Percentiles rank a stretch among this genome's conserved stretches.
These are phyloP conservation scores for Carex pumila DNA, from an alignment of 176 grass and related monocot genomes.

Conservation along the genomic window DNA sequence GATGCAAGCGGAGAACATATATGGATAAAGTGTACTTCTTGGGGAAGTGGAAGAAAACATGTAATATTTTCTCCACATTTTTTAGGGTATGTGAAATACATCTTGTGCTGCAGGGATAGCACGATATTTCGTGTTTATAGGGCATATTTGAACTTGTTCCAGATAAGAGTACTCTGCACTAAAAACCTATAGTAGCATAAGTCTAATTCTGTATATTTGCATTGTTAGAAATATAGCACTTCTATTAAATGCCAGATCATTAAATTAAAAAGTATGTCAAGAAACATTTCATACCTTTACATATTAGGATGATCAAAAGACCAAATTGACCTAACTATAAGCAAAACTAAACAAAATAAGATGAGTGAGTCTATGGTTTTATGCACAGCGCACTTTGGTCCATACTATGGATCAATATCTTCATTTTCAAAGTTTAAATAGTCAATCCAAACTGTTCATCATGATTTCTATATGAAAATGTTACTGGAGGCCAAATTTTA, in stretches of 20 bases:
- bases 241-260: neutral
- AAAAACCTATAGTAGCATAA: neutral
- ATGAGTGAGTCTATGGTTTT: neutral
- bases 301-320: neutral
- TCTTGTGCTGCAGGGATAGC: neutral
- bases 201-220: neutral
- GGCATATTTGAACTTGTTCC: neutral
- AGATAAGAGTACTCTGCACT: neutral
- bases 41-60: no score
- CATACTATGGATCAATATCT: no score
- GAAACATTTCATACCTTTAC: neutral
- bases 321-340: neutral
- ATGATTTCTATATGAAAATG: no score
- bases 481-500: no score
- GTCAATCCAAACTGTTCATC: no score
- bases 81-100: neutral
- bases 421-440: no score
- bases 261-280: constrained; percentile 1
- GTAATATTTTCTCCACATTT: neutral
- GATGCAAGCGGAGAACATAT: neutral
- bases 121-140: neutral
- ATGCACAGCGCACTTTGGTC: no score
- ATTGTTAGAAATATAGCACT: neutral
- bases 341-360: neutral
- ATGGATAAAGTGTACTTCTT: neutral